phyloP scores from a whole-genome alignment of 2,329 filamentous ascomycete genomes.

The Paraphaeosphaeria minitans region DNA sequence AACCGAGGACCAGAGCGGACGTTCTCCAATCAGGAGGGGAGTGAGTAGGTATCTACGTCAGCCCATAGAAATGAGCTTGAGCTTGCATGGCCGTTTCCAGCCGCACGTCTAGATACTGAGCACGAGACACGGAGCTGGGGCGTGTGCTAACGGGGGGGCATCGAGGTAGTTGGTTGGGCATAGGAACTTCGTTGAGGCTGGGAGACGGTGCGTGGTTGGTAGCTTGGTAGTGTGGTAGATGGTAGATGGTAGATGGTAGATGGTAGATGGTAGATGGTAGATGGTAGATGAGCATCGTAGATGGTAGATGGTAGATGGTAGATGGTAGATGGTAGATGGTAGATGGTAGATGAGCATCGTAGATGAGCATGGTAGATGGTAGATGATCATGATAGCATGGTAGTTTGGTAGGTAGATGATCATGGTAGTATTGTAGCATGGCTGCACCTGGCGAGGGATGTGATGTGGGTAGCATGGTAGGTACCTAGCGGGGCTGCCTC shows the following conservation, averaged over 20 bases:
- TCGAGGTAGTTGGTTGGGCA: slow-evolving; percentile 19
- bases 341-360: too few species aligned
- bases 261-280: too few species aligned
- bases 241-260: too few species aligned
- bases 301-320: too few species aligned
- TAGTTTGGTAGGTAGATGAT: too few species aligned
- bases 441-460: background rate
- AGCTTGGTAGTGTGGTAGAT: too few species aligned
- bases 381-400: too few species aligned
- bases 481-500: background rate
- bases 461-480: background rate
- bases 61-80: slow-evolving; percentile 17
- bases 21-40: slow-evolving; percentile 4
- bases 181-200: background rate
- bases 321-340: too few species aligned
- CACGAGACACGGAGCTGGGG: slow-evolving; percentile 22
- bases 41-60: background rate
- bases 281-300: too few species aligned
- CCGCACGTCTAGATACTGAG: slow-evolving; percentile 19
- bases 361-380: too few species aligned
- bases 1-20: slow-evolving; percentile 1
- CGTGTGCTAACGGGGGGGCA: slow-evolving; percentile 30
- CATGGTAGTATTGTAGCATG: too few species aligned
- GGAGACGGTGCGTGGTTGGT: background rate
- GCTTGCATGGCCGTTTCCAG: slow-evolving; percentile 21